Conservation (phyloP, 345 rosid genomes). For the Aurinia saxatilis region DNA sequence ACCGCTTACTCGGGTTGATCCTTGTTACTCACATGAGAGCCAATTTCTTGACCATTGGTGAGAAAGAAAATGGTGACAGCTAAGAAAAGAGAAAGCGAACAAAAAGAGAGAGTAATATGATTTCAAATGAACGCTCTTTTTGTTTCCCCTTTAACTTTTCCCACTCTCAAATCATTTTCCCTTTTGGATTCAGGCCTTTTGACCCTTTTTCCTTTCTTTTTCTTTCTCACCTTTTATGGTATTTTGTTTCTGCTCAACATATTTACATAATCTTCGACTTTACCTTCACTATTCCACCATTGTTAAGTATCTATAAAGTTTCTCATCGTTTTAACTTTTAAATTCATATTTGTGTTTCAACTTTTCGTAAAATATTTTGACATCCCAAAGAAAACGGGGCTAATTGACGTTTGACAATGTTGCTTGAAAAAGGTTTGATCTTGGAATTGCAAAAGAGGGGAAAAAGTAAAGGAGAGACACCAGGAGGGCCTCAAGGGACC, state of each 20-base stretch:
- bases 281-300: neutral
- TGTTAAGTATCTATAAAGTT: neutral
- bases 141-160: conserved; percentile 26
- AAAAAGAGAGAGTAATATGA: no score
- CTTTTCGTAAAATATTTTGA: conserved; percentile 14
- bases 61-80: no score
- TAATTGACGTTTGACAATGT: conserved; percentile 20
- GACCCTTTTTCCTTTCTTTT: neutral
- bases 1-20: no score
- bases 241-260: neutral
- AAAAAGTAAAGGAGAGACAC: conserved; percentile 10
- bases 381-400: conserved; percentile 12
- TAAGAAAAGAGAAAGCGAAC: no score
- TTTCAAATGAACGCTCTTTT: conserved; percentile 10
- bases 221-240: neutral
- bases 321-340: no score
- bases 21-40: no score
- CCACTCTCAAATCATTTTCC: conserved; percentile 26
- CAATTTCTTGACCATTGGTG: no score
- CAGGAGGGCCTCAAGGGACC: conserved; percentile 17
- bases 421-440: conserved; percentile 17
- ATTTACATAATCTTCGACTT: neutral
- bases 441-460: conserved; percentile 13
- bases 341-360: neutral
- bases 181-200: conserved; percentile 20